A percentile compares a stretch with the other conserved stretches of the same genome.
Evolutionary conservation across 306 rosid species (phyloP).

Genomic region (Gynostemma pentaphyllum): DNA sequence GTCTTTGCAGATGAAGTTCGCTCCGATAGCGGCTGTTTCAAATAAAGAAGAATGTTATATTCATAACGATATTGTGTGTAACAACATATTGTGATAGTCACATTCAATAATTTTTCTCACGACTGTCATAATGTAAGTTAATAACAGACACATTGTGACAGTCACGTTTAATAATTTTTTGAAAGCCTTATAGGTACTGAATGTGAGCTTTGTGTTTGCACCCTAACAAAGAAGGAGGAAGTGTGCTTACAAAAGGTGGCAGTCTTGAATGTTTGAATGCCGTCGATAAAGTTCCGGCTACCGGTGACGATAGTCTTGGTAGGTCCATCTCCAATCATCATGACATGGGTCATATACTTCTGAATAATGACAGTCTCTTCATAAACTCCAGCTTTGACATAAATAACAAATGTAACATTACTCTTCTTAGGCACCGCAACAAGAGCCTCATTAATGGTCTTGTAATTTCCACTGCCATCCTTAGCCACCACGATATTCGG

Average conservation of each 20-base stretch:
- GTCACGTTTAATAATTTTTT: too few relatives aligned
- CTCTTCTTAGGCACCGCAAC: slow-evolving; percentile 20
- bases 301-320: slow-evolving; percentile 27
- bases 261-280: slow-evolving; percentile 21
- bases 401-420: slow-evolving; percentile 25
- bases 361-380: slow-evolving; percentile 14
- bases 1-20: slow-evolving; percentile 26
- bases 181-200: too few relatives aligned
- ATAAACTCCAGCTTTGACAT: slow-evolving; percentile 45
- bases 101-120: too few relatives aligned
- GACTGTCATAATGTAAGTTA: too few relatives aligned
- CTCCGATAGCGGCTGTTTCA: slow-evolving; percentile 28
- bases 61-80: too few relatives aligned
- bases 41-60: too few relatives aligned
- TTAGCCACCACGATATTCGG: slow-evolving; percentile 31
- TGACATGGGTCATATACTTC: slow-evolving; percentile 13
- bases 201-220: too few relatives aligned
- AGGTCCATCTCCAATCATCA: slow-evolving; percentile 44
- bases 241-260: slow-evolving; percentile 35
- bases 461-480: slow-evolving; percentile 43
- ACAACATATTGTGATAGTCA: too few relatives aligned
- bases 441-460: slow-evolving; percentile 28
- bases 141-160: too few relatives aligned
- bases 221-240: too few relatives aligned
- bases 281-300: slow-evolving; percentile 20